A percentile compares a stretch with the other conserved stretches of the same genome.
phyloP scores from a whole-genome alignment of 306 rosid species.

The Prinsepia uniflora region DNA sequence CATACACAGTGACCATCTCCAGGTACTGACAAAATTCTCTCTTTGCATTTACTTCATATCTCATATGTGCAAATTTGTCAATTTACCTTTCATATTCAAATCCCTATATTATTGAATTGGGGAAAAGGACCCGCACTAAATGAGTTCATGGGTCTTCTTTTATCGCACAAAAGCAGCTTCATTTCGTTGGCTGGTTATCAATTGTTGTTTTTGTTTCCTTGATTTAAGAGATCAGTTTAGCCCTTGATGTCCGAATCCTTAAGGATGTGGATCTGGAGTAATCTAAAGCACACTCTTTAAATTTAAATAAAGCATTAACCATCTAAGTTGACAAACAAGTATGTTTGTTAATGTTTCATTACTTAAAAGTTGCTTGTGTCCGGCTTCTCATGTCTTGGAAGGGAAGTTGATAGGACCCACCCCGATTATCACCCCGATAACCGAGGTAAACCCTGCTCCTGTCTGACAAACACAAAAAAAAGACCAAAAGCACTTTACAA shows the following conservation, averaged over 20 bases:
- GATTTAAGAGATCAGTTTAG: background rate
- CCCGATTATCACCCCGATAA: too few species aligned
- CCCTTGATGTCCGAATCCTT: background rate
- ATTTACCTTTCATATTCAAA: background rate
- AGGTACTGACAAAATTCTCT: conserved; percentile 1
- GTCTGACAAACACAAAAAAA: too few species aligned
- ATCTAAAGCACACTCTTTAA: too few species aligned
- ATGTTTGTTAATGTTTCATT: background rate
- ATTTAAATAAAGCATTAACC: background rate
- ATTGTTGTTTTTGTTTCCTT: background rate
- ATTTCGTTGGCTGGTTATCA: background rate
- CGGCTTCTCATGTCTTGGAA: background rate
- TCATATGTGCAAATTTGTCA: background rate
- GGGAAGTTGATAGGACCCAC: too few species aligned
- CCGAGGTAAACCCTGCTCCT: too few species aligned
- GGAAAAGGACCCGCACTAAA: background rate
- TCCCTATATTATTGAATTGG: background rate
- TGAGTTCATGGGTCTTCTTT: background rate
- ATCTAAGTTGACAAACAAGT: background rate
- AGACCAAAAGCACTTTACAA: too few species aligned
- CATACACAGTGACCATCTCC: background rate
- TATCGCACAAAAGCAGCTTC: background rate
- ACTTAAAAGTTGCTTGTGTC: background rate
- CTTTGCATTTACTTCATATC: background rate
- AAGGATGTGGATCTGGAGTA: background rate